Evolutionary conservation across 139 green algal genomes (phyloP).

Genomic region (Desmodesmus armatus): DNA sequence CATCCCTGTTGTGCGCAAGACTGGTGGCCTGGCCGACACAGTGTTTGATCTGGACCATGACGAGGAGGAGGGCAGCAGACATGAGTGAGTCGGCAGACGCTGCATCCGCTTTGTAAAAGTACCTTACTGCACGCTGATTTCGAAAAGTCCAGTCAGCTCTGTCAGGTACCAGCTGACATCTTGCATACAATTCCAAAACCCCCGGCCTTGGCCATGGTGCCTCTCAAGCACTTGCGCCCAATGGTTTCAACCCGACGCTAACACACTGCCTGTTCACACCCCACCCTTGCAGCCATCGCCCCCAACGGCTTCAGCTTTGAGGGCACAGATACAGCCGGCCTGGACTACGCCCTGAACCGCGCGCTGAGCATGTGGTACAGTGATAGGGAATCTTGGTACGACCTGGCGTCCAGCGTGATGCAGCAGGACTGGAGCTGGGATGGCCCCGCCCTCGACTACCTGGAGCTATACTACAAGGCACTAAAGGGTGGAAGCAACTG

Average conservation of each 20-base stretch:
- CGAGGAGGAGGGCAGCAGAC: constrained; percentile 66
- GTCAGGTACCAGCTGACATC: too few relatives aligned
- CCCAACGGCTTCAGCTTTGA: constrained; percentile 95
- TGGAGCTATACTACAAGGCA: constrained; percentile 96
- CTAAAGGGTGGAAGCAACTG: too few relatives aligned
- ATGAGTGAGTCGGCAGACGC: constrained; percentile 10
- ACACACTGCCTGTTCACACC: too few relatives aligned
- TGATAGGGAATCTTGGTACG: constrained; percentile 77
- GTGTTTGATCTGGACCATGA: constrained; percentile 90
- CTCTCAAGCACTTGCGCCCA: too few relatives aligned
- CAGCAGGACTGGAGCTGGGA: constrained; percentile 95
- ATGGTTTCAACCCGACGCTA: too few relatives aligned
- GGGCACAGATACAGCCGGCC: constrained; percentile 82
- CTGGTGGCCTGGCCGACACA: constrained; percentile 92
- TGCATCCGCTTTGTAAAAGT: too few relatives aligned
- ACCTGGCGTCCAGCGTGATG: constrained; percentile 76
- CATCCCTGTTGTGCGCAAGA: constrained; percentile 92
- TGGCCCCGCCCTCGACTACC: constrained; percentile 93
- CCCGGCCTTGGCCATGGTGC: too few relatives aligned
- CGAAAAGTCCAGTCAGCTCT: too few relatives aligned
- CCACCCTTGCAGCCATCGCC: constrained; percentile 56
- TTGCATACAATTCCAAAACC: too few relatives aligned
- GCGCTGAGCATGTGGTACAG: constrained; percentile 85
- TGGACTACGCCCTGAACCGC: constrained; percentile 96
- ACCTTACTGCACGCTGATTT: too few relatives aligned